These are phyloP conservation scores for Urtica urens DNA, from an alignment of 306 rosid genomes.

Conservation along the genomic window DNA sequence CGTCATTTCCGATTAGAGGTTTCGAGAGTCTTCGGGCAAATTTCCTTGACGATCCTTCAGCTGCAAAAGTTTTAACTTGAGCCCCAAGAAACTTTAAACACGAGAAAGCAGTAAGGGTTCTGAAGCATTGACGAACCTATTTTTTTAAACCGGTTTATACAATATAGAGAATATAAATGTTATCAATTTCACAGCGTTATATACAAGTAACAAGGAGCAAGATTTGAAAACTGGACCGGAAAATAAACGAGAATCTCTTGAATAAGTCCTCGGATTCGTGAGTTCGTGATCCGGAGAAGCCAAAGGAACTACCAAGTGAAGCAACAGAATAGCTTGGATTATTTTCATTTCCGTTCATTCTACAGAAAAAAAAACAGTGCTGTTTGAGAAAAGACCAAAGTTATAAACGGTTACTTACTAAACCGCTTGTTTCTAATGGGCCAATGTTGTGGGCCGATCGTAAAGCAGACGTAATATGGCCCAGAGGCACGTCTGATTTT, in stretches of 20 bases:
- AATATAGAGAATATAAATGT: too few species aligned
- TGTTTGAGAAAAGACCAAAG: too few species aligned
- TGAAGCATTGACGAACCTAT: too few species aligned
- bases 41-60: conserved; percentile 8
- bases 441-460: not conserved
- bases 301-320: not conserved
- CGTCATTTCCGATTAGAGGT: conserved; percentile 49
- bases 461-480: not conserved
- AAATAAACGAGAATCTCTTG: conserved; percentile 1
- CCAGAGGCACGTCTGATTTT: not conserved
- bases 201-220: too few species aligned
- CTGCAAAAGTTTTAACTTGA: too few species aligned
- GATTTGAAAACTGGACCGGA: not conserved
- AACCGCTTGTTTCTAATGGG: too few species aligned
- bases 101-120: too few species aligned
- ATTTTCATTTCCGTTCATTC: conserved; percentile 9
- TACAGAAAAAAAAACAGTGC: not conserved
- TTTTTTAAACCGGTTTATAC: too few species aligned
- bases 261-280: not conserved
- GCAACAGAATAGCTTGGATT: conserved; percentile 2
- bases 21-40: conserved; percentile 32
- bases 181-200: too few species aligned
- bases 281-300: not conserved
- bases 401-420: too few species aligned
- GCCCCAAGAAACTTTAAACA: too few species aligned